Evolutionary conservation across 1,139 yeast genomes (phyloP), one percentile per base, ranked within the genome.

Genomic region (Arxiozyma bovina): DNA sequence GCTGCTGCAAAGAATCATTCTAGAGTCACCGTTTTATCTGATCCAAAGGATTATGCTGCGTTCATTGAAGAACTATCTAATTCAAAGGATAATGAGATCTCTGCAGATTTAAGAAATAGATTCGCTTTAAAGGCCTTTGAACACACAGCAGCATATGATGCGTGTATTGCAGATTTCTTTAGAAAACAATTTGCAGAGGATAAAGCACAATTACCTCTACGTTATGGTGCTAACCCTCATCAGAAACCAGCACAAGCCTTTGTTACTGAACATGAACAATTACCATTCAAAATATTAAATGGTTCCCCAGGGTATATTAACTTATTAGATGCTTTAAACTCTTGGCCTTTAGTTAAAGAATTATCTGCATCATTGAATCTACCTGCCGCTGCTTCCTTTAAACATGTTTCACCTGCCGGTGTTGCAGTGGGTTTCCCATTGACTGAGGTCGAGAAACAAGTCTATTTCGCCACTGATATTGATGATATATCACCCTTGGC

Each of bases 391-490:
- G 98, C 99, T 57, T 89, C 96, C 44, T 93, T 93, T 79, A 93
- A 93, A 79, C 99, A 93, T 73, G 98, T 93, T 59, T 89, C 97
- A 38, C 99, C 99, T 61, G 99, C 99, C 41, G 99, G 99, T 74
- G 96, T 85, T 52, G 99, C 99, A 52, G 96, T 93, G 57, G 99
- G 98, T 63, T 76, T 90, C 63, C 98, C 99, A 61, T 79, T 93
- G 66, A 70, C 86, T 52, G 98, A 91, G 55, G 78, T 84, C 59
- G 99, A 93, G 77, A 91, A 91, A 82, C 87, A 91, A 74, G 82
- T 93, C 60, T 93, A 93, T 78, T 93, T 93, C 72, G 99, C 93
- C 60, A 83, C 83, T 66, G 97, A 89, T 72, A 89, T 93, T 68
- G 96, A 89, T 74, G 87, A 90, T 78, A 78, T 93, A 71, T 88